These are phyloP conservation scores for Astragalus membranaceus DNA, from an alignment of 306 rosid genomes.

Conservation along the genomic window DNA sequence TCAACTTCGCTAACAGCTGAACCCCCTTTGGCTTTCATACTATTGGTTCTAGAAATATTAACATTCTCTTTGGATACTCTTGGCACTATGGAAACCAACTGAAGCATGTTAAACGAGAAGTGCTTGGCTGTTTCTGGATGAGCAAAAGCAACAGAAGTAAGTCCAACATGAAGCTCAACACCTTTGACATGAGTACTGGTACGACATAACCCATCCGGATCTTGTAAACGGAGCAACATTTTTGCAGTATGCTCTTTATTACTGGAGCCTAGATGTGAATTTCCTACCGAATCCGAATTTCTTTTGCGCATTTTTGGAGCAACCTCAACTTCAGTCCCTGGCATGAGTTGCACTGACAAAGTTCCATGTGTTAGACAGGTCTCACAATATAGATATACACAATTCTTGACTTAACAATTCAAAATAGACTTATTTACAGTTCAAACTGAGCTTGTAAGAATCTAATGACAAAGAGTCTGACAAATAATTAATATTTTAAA, in stretches of 20 bases:
- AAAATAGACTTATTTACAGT: conserved; percentile 8
- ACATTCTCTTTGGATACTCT: conserved; percentile 44
- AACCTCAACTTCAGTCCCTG: conserved; percentile 82
- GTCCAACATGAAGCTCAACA: conserved; percentile 57
- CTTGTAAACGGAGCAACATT: conserved; percentile 74
- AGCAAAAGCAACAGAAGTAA: conserved; percentile 73
- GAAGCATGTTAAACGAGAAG: conserved; percentile 55
- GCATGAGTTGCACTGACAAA: conserved; percentile 78
- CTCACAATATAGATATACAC: not conserved
- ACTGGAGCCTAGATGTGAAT: conserved; percentile 27
- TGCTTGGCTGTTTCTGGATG: conserved; percentile 82
- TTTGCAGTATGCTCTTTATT: conserved; percentile 34
- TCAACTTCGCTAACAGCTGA: conserved; percentile 38
- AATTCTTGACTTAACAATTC: not conserved
- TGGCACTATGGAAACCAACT: conserved; percentile 59
- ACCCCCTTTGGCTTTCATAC: conserved; percentile 44
- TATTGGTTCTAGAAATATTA: conserved; percentile 35
- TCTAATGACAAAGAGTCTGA: not conserved
- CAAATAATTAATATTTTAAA: not conserved
- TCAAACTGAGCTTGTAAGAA: not conserved
- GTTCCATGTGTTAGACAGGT: conserved; percentile 27
- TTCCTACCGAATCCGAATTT: conserved; percentile 28
- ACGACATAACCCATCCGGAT: conserved; percentile 44
- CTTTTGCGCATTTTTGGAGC: conserved; percentile 80
- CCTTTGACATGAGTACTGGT: conserved; percentile 38